These are phyloP conservation scores for Escallonia rubra DNA, from an alignment of 129 eudicot genomes.

Conservation along the genomic window DNA sequence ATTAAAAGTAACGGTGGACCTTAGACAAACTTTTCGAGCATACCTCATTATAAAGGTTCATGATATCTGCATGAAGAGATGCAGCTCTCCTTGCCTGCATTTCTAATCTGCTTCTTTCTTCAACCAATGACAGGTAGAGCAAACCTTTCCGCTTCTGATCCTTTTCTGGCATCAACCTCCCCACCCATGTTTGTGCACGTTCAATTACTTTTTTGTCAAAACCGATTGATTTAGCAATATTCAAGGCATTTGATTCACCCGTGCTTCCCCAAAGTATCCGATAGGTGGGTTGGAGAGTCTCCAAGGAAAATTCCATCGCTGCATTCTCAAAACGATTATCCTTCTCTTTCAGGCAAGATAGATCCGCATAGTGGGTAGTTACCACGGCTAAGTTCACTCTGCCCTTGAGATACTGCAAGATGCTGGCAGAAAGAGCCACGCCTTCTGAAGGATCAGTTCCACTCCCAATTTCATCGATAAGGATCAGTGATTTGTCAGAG, in stretches of 20 bases:
- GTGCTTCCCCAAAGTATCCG: slow-evolving; percentile 89
- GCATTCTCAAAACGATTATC: slow-evolving; percentile 85
- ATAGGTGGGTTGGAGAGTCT: slow-evolving; percentile 83
- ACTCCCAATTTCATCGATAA: slow-evolving; percentile 93
- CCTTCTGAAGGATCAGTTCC: slow-evolving; percentile 99
- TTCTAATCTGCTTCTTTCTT: slow-evolving; percentile 68
- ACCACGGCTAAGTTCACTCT: slow-evolving; percentile 79
- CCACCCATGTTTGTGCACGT: slow-evolving; percentile 71
- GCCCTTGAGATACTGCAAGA: slow-evolving; percentile 69
- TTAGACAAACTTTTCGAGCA: slow-evolving; percentile 1
- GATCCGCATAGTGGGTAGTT: slow-evolving; percentile 94
- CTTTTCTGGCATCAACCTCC: slow-evolving; percentile 75
- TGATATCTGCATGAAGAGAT: slow-evolving; percentile 55
- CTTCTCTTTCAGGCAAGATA: slow-evolving; percentile 60
- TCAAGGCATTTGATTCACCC: slow-evolving; percentile 90
- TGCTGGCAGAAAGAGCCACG: slow-evolving; percentile 90
- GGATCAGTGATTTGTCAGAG: slow-evolving; percentile 74
- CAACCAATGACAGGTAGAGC: slow-evolving; percentile 67
- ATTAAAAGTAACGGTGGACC: too few relatives aligned
- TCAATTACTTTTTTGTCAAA: slow-evolving; percentile 63
- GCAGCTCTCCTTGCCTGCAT: slow-evolving; percentile 56
- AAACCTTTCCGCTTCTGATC: slow-evolving; percentile 60
- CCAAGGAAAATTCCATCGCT: slow-evolving; percentile 88
- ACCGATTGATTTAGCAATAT: slow-evolving; percentile 76
- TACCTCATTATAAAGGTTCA: slow-evolving; percentile 80